Conservation (phyloP, 2,329 filamentous ascomycete genomes). For the Zymoseptoria ardabiliae region DNA sequence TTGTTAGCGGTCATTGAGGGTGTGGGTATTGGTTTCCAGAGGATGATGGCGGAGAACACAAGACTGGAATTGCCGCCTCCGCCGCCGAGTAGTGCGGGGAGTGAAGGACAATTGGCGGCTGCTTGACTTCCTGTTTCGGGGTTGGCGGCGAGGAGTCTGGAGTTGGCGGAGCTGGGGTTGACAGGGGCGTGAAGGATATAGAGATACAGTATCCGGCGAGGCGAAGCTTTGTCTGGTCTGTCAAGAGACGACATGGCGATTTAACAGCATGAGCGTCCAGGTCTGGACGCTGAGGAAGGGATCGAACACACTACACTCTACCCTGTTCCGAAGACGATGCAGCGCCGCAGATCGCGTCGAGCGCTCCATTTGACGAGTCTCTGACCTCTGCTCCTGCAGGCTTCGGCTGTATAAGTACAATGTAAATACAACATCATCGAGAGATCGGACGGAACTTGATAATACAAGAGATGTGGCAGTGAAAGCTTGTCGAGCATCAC, state of each 20-base stretch:
- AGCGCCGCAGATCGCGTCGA: neutral
- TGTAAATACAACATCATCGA: neutral
- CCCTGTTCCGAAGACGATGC: neutral
- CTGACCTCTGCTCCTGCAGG: neutral
- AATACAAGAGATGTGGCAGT: too few relatives aligned
- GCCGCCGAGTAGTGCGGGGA: constrained; percentile 29
- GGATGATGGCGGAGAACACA: constrained; percentile 87
- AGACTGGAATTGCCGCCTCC: constrained; percentile 59
- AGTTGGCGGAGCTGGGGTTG: constrained; percentile 18
- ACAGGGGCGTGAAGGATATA: constrained; percentile 11
- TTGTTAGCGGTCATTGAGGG: constrained; percentile 94
- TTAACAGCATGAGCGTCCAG: neutral
- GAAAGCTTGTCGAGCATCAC: too few relatives aligned
- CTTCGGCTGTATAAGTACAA: neutral
- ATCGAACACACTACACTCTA: neutral
- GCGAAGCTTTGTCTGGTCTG: neutral
- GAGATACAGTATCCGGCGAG: neutral
- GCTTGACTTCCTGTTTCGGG: constrained; percentile 14
- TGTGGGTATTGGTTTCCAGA: constrained; percentile 89
- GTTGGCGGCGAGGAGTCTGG: constrained; percentile 12
- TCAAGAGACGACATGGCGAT: neutral
- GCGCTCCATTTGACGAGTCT: neutral
- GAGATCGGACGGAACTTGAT: too few relatives aligned
- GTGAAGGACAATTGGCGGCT: constrained; percentile 25
- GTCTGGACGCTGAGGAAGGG: neutral